Base-by-base conservation (phyloP, 2,329 filamentous ascomycete genomes). In the Biscogniauxia sp. region DNA sequence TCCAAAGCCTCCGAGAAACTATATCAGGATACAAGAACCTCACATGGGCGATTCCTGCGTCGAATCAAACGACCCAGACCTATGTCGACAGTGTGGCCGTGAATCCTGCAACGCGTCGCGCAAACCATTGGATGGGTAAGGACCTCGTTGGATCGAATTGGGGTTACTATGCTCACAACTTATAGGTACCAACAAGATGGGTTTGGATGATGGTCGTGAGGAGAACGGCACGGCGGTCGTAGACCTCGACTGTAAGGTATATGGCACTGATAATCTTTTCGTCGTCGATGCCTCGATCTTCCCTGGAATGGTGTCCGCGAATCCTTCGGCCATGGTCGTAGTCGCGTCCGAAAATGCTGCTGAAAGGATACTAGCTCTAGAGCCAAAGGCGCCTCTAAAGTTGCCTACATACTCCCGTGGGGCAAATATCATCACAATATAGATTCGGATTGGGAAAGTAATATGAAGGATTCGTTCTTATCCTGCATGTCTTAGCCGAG, bases 221-320 rank as follows among this genome's bases (percentile, higher is more conserved):
- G 75, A 74, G 9, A 76, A 77, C 53, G 85, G 86, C 17, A 81
- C 79, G 9, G 77, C 84, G 0, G 87, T 90, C 9, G 87, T 89
- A 1, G 87, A 89, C 64, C 74, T 80, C 5, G 77, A 89, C 74
- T 83, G 85, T 66, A 86, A 84, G 75, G 85, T 89, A n/a, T 89
- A 85, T 68, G 87, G 87, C 37, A 89, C 84, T 1, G 84, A 89
- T 69, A 89, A 90, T 74, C 78, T 89, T 52, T 89, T 87, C 69
- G 83, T 90, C 17, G 85, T 90, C 3, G 88, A 91, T 67, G 88
- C 83, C 1, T 85, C 84, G 61, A 87, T 91, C 68, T 88, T 90
- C 76, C 88, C 88, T 0, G 88, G 88, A 61, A 84, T 90, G 70
- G 82, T 86, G 1, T 87, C 87, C 0, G 86, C 86, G 26, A 92